These are phyloP conservation scores for Lasiodiplodia citricola DNA, from an alignment of 2,329 filamentous ascomycete genomes.

Conservation along the genomic window DNA sequence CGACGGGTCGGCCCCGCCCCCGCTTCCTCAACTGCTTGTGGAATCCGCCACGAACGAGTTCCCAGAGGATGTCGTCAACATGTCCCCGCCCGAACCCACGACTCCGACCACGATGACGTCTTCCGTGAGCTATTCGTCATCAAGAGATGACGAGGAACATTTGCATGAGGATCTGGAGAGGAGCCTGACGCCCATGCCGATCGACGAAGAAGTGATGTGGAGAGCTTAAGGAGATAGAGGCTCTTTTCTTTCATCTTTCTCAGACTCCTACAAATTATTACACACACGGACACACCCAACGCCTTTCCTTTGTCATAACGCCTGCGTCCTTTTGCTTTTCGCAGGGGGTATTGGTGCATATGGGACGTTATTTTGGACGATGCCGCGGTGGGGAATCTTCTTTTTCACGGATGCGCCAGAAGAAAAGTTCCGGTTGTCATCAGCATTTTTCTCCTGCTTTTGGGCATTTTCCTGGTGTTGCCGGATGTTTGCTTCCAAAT, in stretches of 20 bases:
- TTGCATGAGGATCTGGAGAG: constrained; percentile 38
- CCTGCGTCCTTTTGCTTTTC: background rate
- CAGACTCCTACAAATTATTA: background rate
- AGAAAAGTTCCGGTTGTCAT: background rate
- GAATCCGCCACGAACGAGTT: constrained; percentile 8
- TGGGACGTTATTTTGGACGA: background rate
- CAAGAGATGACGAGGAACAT: constrained; percentile 42
- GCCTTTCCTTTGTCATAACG: background rate
- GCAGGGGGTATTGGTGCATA: background rate
- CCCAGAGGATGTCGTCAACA: constrained; percentile 22
- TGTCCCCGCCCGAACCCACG: constrained; percentile 40
- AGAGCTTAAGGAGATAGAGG: constrained; percentile 24
- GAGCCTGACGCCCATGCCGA: constrained; percentile 42
- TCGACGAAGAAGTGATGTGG: constrained; percentile 47
- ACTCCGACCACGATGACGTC: constrained; percentile 39
- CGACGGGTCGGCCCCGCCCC: constrained; percentile 19
- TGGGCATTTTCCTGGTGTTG: background rate
- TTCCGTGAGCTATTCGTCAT: constrained; percentile 25
- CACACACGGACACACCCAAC: background rate
- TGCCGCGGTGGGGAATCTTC: background rate
- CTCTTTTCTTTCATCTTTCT: background rate
- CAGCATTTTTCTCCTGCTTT: background rate
- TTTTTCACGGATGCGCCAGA: background rate
- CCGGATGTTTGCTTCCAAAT: background rate
- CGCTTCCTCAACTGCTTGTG: constrained; percentile 32